Percentiles rank a stretch among this genome's conserved stretches.
phyloP scores from a whole-genome alignment of 768 basidiomycete species.

The Candolleomyces efflorescens region DNA sequence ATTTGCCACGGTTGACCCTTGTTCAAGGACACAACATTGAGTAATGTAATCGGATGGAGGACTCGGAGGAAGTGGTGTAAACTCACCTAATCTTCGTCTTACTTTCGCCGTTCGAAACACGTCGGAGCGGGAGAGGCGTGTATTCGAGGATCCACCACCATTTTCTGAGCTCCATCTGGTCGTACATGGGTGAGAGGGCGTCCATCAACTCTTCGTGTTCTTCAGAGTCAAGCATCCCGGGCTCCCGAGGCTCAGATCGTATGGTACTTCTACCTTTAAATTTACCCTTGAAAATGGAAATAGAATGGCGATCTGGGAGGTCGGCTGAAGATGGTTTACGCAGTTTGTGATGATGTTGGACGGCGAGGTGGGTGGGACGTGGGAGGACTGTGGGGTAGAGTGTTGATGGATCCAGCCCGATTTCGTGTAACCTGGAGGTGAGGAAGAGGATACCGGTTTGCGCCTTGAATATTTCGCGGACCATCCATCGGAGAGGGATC shows the following conservation, averaged over 20 bases:
- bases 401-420: constrained; percentile 47
- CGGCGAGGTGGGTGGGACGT: constrained; percentile 32
- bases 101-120: constrained; percentile 33
- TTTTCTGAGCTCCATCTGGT: constrained; percentile 44
- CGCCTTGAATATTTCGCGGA: constrained; percentile 62
- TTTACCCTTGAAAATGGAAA: constrained; percentile 13
- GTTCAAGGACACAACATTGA: not conserved
- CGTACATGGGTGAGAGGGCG: constrained; percentile 51
- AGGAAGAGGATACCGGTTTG: constrained; percentile 62
- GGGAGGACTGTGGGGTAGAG: constrained; percentile 39
- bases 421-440: constrained; percentile 35
- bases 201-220: constrained; percentile 65
- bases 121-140: too few species aligned
- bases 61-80: too few species aligned
- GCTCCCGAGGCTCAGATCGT: constrained; percentile 11
- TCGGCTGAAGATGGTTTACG: constrained; percentile 18
- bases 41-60: too few species aligned
- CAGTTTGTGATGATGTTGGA: constrained; percentile 20
- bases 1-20: constrained; percentile 32
- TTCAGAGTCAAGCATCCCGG: constrained; percentile 32
- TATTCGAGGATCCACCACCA: constrained; percentile 71
- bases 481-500: constrained; percentile 66
- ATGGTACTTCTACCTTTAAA: constrained; percentile 17
- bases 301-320: constrained; percentile 20
- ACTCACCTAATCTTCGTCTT: constrained; percentile 15